Conservation (phyloP, 495 filamentous ascomycete genomes). For the Chaetomium cochliodes region DNA sequence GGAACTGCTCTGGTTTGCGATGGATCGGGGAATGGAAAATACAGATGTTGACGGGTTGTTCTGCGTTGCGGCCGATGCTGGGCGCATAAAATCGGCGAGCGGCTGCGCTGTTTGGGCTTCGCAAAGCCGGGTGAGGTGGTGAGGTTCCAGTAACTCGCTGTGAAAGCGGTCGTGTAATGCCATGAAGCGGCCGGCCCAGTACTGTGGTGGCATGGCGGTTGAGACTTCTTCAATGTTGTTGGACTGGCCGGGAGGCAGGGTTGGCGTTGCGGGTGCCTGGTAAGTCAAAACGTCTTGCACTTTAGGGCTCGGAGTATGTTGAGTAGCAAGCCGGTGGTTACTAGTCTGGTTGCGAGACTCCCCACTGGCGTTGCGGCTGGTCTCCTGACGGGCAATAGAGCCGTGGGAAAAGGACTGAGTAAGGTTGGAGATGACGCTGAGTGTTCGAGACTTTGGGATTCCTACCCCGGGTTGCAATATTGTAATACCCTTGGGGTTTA, state of each 20-base stretch:
- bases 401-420: slow-evolving; percentile 40
- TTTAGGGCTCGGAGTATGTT: neutral
- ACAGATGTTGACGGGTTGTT: slow-evolving; percentile 30
- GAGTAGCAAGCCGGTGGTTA: slow-evolving; percentile 6
- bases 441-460: slow-evolving; percentile 41
- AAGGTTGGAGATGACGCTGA: slow-evolving; percentile 42
- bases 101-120: slow-evolving; percentile 22
- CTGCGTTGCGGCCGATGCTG: slow-evolving; percentile 21
- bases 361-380: slow-evolving; percentile 29
- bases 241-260: neutral
- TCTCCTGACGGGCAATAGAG: slow-evolving; percentile 28
- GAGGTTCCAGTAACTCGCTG: slow-evolving; percentile 41
- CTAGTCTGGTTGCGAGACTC: slow-evolving; percentile 1
- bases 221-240: slow-evolving; percentile 28
- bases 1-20: neutral
- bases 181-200: slow-evolving; percentile 59
- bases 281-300: neutral
- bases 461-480: slow-evolving; percentile 3
- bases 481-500: slow-evolving; percentile 16
- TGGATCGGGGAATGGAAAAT: slow-evolving; percentile 19
- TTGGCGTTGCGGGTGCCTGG: neutral
- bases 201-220: slow-evolving; percentile 38
- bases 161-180: slow-evolving; percentile 54
- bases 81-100: slow-evolving; percentile 18
- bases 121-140: slow-evolving; percentile 34